These are phyloP conservation scores for Cladosporium sp. DNA, from an alignment of 2,329 filamentous ascomycete genomes.

Conservation along the genomic window DNA sequence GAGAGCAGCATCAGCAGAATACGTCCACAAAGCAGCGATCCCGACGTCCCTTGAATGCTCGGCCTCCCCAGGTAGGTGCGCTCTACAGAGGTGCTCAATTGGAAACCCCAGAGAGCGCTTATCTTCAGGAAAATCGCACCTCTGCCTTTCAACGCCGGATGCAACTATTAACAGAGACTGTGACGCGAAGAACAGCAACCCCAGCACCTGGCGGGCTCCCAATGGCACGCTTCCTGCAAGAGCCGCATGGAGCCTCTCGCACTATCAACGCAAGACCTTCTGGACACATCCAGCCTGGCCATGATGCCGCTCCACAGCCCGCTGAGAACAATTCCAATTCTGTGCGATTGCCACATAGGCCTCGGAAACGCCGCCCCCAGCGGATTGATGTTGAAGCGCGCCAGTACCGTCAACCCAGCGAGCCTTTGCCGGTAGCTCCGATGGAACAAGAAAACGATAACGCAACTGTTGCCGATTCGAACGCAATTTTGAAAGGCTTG, in stretches of 20 bases:
- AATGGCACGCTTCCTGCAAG: constrained; percentile 24
- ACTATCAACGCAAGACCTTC: not conserved
- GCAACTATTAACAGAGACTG: constrained; percentile 25
- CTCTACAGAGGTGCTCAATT: constrained; percentile 34
- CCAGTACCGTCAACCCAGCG: constrained; percentile 44
- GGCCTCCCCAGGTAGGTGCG: not conserved
- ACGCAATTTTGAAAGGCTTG: constrained; percentile 38
- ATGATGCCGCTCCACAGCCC: too few species aligned
- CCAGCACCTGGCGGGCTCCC: constrained; percentile 27
- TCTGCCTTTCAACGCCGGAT: constrained; percentile 35
- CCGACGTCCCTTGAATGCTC: not conserved
- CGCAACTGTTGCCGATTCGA: constrained; percentile 1
- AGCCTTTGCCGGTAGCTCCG: constrained; percentile 24
- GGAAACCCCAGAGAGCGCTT: constrained; percentile 39
- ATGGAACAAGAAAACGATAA: constrained; percentile 1
- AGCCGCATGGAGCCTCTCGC: not conserved
- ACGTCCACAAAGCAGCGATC: not conserved
- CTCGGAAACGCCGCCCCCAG: constrained; percentile 35
- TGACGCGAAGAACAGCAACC: constrained; percentile 14
- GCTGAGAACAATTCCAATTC: too few species aligned
- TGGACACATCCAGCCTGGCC: not conserved
- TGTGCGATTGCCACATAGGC: constrained; percentile 14
- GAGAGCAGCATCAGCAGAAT: not conserved
- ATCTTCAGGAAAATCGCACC: constrained; percentile 32
- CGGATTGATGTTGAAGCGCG: constrained; percentile 44